Evolutionary conservation across 129 eudicot genomes (phyloP).

Genomic region (Lonicera japonica): DNA sequence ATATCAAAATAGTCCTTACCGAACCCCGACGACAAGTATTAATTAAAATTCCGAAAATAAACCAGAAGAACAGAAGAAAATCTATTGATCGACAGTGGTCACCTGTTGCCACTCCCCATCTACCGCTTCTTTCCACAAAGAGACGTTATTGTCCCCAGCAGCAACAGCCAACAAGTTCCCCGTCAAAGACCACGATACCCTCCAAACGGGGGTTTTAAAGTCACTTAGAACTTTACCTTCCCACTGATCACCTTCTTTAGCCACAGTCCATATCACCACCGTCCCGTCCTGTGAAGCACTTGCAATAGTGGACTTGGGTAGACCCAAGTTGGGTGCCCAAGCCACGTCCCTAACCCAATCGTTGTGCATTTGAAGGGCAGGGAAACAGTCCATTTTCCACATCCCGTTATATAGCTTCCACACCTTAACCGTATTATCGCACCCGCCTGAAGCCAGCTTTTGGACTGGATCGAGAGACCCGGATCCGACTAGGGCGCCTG

Average conservation of each 20-base stretch:
- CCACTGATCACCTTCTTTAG: slow-evolving; percentile 50
- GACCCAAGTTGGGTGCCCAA: slow-evolving; percentile 56
- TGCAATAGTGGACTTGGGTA: slow-evolving; percentile 47
- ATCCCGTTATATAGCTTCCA: slow-evolving; percentile 44
- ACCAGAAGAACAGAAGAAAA: background rate
- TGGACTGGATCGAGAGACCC: slow-evolving; percentile 37
- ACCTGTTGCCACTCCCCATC: slow-evolving; percentile 56
- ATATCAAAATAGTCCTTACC: slow-evolving; percentile 1
- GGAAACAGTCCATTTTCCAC: slow-evolving; percentile 56
- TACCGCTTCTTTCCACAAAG: slow-evolving; percentile 49
- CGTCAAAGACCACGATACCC: slow-evolving; percentile 54
- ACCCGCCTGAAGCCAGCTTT: slow-evolving; percentile 55
- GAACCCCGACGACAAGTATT: background rate
- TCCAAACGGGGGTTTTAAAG: slow-evolving; percentile 49
- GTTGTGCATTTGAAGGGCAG: slow-evolving; percentile 40
- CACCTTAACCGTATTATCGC: slow-evolving; percentile 47
- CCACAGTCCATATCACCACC: slow-evolving; percentile 50
- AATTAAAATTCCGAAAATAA: no score
- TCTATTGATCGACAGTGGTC: slow-evolving; percentile 30
- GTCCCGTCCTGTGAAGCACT: slow-evolving; percentile 52
- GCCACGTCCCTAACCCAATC: slow-evolving; percentile 58
- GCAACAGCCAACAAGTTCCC: slow-evolving; percentile 55
- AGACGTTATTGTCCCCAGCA: slow-evolving; percentile 39
- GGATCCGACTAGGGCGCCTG: slow-evolving; percentile 42
- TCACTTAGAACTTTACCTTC: slow-evolving; percentile 44